Percentiles rank a stretch among this genome's conserved stretches.
Evolutionary conservation across 176 grass and related monocot genomes (phyloP).

Genomic region (Hsuehochloa calcarea): DNA sequence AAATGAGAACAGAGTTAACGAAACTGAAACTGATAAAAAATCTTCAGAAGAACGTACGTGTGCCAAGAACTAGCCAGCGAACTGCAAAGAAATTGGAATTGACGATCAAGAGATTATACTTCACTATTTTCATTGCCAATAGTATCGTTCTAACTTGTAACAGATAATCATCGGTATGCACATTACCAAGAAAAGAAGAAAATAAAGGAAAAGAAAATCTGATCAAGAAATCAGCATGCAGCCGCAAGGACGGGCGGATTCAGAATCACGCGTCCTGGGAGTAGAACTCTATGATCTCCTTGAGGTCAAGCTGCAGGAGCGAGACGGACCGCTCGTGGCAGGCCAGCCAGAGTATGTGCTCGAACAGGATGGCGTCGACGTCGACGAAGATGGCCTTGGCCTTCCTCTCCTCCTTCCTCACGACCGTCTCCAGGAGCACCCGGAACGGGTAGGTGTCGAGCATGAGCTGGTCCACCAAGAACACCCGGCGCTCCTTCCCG

Average conservation of each 20-base stretch:
- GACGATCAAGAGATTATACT: background rate
- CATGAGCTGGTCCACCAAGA: slow-evolving; percentile 75
- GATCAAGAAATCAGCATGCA: slow-evolving; percentile 9
- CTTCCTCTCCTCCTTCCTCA: slow-evolving; percentile 36
- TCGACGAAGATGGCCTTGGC: slow-evolving; percentile 63
- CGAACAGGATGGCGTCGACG: slow-evolving; percentile 85
- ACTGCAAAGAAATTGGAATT: background rate
- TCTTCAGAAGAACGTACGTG: background rate
- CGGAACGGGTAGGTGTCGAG: slow-evolving; percentile 90
- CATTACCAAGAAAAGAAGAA: slow-evolving; percentile 2
- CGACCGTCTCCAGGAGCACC: slow-evolving; percentile 74
- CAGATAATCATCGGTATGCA: slow-evolving; percentile 27
- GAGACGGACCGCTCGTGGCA: slow-evolving; percentile 61
- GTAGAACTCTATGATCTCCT: slow-evolving; percentile 98
- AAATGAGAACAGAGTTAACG: background rate
- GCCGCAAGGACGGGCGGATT: background rate
- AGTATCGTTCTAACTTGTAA: background rate
- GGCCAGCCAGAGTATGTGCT: slow-evolving; percentile 88
- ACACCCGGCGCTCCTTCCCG: slow-evolving; percentile 86
- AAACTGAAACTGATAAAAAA: background rate
- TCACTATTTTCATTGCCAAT: background rate
- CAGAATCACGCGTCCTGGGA: slow-evolving; percentile 69
- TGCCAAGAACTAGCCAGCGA: background rate
- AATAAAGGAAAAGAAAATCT: background rate
- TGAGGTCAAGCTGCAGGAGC: slow-evolving; percentile 70